Base-by-base conservation (phyloP, 805 yeast genomes). In the Suhomyces sp. region DNA sequence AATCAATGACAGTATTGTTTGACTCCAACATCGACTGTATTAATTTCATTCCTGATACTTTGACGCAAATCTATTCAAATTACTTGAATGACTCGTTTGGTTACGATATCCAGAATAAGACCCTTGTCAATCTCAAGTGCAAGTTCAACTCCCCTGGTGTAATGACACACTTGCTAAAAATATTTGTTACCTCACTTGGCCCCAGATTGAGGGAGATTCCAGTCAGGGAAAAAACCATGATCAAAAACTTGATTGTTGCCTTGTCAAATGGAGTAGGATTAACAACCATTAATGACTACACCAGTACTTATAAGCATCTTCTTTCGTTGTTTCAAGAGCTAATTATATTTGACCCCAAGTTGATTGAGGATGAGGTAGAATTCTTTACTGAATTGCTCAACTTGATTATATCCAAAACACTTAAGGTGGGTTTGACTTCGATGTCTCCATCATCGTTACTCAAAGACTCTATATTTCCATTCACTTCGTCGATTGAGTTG, bases 1-100 rank as follows among this genome's bases (percentile, higher is more conserved):
- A 79, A 45, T 80, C 94, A 0, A 63, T 87, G 43, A 67, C 80
- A 2, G 68, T 79, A 0, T 65, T 87, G 10, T 71, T 91, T 27
- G 83, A 81, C 37, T 81, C 79, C 31, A 83, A 85, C 47, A 55
- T 80, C 8, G 76, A 81, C 21, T 80, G 77, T 50, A 60, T 72
- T 1, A 55, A 63, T 5, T 68, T 77, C 12, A 75, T 85, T 1
- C 64, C 79, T 2, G 72, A 72, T 15, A 60, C 85, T 0, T 50
- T 75, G 44, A 57, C 54, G 8, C 57, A 57, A 10, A n/a, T 73
- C 2, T 54, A 71, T 66, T 50, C 60, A 49, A 41, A 67, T 59
- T 50, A 67, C 75, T 50, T 74, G 53, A 54, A 75, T 65, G 64
- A 64, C 75, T 25, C 54, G 67, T 49, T 69, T 67, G 67, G 75